These are phyloP conservation scores for Oenanthe sinensis DNA, from an alignment of 129 eudicot genomes.

Conservation along the genomic window DNA sequence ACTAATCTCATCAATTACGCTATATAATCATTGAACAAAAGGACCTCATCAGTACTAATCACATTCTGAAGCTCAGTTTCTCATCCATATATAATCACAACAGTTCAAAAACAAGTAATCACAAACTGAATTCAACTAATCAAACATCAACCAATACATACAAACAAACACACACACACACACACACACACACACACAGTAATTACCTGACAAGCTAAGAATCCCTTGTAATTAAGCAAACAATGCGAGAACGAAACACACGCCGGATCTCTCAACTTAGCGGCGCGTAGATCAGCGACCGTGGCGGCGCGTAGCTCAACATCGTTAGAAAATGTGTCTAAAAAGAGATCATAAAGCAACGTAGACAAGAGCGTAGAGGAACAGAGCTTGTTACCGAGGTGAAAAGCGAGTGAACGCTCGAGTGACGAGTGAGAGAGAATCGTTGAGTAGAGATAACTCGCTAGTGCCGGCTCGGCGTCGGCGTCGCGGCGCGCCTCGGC, in stretches of 20 bases:
- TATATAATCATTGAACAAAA: background rate
- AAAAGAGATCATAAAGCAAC: constrained; percentile 43
- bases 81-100: background rate
- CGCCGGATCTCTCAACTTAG: constrained; percentile 49
- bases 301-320: constrained; percentile 25
- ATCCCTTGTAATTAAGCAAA: constrained; percentile 55
- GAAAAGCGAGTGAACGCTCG: constrained; percentile 43
- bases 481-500: constrained; percentile 62
- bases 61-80: background rate
- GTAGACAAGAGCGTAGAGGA: constrained; percentile 51
- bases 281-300: constrained; percentile 53
- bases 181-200: background rate
- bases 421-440: constrained; percentile 55
- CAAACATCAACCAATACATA: background rate
- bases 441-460: constrained; percentile 55
- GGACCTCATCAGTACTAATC: background rate
- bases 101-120: background rate
- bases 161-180: background rate
- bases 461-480: constrained; percentile 58
- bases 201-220: constrained; percentile 28
- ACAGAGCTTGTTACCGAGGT: constrained; percentile 50
- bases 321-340: constrained; percentile 34
- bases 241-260: constrained; percentile 55
- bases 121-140: background rate
- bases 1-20: background rate